Conservation (phyloP, 495 filamentous ascomycete species). For the Penicillium coffeae region DNA sequence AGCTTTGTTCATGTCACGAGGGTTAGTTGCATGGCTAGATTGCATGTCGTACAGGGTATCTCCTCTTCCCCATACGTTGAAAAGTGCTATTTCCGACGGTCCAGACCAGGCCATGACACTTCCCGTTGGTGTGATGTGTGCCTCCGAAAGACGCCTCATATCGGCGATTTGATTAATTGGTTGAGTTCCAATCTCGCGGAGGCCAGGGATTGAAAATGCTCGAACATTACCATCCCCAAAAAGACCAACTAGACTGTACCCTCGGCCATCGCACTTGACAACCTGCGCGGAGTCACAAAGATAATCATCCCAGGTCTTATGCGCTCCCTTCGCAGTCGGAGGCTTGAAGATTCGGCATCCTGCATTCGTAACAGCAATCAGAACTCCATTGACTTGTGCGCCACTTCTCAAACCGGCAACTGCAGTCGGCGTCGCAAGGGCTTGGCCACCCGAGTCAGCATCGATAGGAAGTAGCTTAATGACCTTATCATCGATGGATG, state of each 20-base stretch:
- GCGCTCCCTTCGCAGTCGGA: slow-evolving; percentile 76
- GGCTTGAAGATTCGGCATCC: slow-evolving; percentile 84
- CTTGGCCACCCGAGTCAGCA: slow-evolving; percentile 69
- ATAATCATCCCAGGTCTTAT: slow-evolving; percentile 79
- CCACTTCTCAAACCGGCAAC: slow-evolving; percentile 72
- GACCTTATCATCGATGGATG: slow-evolving; percentile 64
- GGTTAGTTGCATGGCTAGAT: neutral
- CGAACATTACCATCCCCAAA: slow-evolving; percentile 76
- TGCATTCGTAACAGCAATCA: slow-evolving; percentile 65
- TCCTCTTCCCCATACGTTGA: slow-evolving; percentile 78
- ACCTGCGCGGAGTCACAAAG: slow-evolving; percentile 75
- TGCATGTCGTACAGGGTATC: slow-evolving; percentile 43
- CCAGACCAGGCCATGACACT: slow-evolving; percentile 86
- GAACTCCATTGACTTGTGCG: slow-evolving; percentile 63
- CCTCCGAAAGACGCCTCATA: slow-evolving; percentile 60
- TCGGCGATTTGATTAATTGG: slow-evolving; percentile 64
- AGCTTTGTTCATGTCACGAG: slow-evolving; percentile 17
- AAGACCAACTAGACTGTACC: slow-evolving; percentile 74
- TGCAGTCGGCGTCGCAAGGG: slow-evolving; percentile 66
- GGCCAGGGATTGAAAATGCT: slow-evolving; percentile 76
- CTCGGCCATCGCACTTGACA: slow-evolving; percentile 64
- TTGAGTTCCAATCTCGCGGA: slow-evolving; percentile 77
- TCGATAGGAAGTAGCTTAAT: slow-evolving; percentile 75
- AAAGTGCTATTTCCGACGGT: slow-evolving; percentile 74
- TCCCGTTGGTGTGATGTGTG: slow-evolving; percentile 68